Base-by-base conservation (phyloP, 352 stramenopile genomes). In the Paralagenidium karlingii region DNA sequence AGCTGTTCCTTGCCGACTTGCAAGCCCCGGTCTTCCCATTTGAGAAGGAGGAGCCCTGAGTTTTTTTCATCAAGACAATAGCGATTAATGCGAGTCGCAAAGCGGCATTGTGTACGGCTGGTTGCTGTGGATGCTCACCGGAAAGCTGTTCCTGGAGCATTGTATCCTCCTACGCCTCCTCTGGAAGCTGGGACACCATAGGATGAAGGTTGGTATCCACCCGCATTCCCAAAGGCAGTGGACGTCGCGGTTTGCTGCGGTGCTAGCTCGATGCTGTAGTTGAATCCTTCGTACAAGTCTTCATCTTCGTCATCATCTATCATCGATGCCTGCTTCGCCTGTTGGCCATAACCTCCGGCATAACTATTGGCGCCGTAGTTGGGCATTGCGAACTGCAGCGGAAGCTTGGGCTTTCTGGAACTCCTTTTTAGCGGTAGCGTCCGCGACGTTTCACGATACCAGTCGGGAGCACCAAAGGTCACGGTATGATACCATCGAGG, bases 201-300 rank as follows among this genome's bases (percentile, higher is more conserved):
- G 5, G 69, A 69, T 5, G 66, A 78, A 6, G 55, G 40, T 32
- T 74, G 62, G 50, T 71, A 85, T 21, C 58, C 64, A 20, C 30
- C 30, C n/a, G n/a, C n/a, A n/a, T n/a, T n/a, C n/a, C n/a, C n/a
- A n/a, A n/a, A n/a, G n/a, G n/a, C n/a, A 36, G 43, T 75, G 19
- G 53, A 68, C 12, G 68, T 61, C 34, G 71, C 68, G 2, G 73
- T 86, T 50, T 86, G 69, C 16, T 69, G 70, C 24, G 73, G 73
- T 2, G 71, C 73, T 19, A 85, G 60, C 34, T 91, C 66, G 50
- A 91, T 89, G 40, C 63, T 81, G 44, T 88, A 90, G 64, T 92
- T 89, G 54, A 90, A 94, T n/a, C 74, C 80, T 43, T 89, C 78
- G 53, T 94, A 94, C 37, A 94, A 55, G 43, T 94, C 81, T 38